phyloP scores from a whole-genome alignment of 768 basidiomycete genomes.

The Candolleomyces eurysporus region DNA sequence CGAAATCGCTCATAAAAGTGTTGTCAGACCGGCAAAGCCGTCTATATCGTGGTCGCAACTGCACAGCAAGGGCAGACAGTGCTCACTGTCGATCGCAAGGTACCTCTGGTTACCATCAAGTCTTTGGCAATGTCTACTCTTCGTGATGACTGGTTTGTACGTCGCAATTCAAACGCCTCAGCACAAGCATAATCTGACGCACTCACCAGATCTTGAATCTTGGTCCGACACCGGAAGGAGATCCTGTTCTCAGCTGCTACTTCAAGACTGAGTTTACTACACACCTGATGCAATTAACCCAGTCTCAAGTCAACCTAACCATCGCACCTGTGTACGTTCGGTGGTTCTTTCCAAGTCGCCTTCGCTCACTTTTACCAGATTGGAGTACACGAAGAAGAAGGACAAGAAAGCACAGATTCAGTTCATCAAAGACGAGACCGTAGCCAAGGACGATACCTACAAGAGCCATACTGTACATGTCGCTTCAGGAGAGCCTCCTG shows the following conservation, averaged over 20 bases:
- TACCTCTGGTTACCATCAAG: constrained; percentile 85
- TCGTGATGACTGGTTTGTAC: constrained; percentile 93
- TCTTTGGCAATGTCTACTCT: constrained; percentile 84
- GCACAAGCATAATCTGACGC: neutral
- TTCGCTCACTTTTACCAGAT: constrained; percentile 35
- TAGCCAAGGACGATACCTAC: constrained; percentile 77
- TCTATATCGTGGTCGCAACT: constrained; percentile 69
- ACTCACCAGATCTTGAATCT: constrained; percentile 67
- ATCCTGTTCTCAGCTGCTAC: constrained; percentile 84
- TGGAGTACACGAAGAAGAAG: constrained; percentile 95
- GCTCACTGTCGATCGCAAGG: constrained; percentile 78
- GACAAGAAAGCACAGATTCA: constrained; percentile 89
- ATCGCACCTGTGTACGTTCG: constrained; percentile 73
- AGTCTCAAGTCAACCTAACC: constrained; percentile 67
- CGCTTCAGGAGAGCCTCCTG: constrained; percentile 81
- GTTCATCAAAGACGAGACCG: constrained; percentile 85
- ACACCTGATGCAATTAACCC: constrained; percentile 77
- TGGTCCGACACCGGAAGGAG: constrained; percentile 81
- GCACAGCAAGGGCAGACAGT: constrained; percentile 59
- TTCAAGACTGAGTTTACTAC: constrained; percentile 96
- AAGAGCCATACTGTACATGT: constrained; percentile 93
- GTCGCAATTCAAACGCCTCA: constrained; percentile 15
- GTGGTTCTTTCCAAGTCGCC: neutral
- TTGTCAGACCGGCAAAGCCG: constrained; percentile 76
- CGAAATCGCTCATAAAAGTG: constrained; percentile 4